phyloP scores from a whole-genome alignment of 2,329 filamentous ascomycete species.

The Beauveria sp. region DNA sequence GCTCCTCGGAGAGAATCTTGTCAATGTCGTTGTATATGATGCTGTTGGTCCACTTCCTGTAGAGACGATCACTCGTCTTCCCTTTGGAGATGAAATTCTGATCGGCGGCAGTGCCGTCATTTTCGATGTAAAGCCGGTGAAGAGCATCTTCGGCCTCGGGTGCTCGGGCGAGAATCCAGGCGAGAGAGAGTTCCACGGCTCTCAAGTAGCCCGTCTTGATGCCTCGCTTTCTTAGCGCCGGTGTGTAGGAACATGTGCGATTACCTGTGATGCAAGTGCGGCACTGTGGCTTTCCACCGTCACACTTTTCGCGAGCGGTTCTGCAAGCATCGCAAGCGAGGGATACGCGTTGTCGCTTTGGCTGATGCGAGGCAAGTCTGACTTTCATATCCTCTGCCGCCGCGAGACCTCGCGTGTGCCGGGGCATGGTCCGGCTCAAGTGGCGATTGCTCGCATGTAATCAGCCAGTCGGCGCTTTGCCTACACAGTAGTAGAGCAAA shows the following conservation, averaged over 20 bases:
- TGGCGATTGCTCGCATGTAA: background rate
- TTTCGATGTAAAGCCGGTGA: slow-evolving; percentile 42
- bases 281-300: slow-evolving; percentile 59
- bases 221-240: slow-evolving; percentile 67
- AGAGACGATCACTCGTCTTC: slow-evolving; percentile 46
- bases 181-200: slow-evolving; percentile 61
- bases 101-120: slow-evolving; percentile 32
- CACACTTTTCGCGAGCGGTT: slow-evolving; percentile 62
- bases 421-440: slow-evolving; percentile 26
- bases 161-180: slow-evolving; percentile 57
- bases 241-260: slow-evolving; percentile 62
- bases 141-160: slow-evolving; percentile 52
- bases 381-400: slow-evolving; percentile 18
- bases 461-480: background rate
- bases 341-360: slow-evolving; percentile 58
- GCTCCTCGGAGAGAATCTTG: slow-evolving; percentile 45
- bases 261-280: slow-evolving; percentile 57
- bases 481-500: background rate
- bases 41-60: slow-evolving; percentile 56
- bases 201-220: slow-evolving; percentile 75
- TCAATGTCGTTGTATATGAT: slow-evolving; percentile 56
- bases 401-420: slow-evolving; percentile 26
- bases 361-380: slow-evolving; percentile 19
- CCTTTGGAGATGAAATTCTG: slow-evolving; percentile 44
- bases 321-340: slow-evolving; percentile 64